Evolutionary conservation across 2,329 filamentous ascomycete species (phyloP), one percentile per base, ranked within the genome.

Genomic region (Lasiodiplodia gonubiensis): DNA sequence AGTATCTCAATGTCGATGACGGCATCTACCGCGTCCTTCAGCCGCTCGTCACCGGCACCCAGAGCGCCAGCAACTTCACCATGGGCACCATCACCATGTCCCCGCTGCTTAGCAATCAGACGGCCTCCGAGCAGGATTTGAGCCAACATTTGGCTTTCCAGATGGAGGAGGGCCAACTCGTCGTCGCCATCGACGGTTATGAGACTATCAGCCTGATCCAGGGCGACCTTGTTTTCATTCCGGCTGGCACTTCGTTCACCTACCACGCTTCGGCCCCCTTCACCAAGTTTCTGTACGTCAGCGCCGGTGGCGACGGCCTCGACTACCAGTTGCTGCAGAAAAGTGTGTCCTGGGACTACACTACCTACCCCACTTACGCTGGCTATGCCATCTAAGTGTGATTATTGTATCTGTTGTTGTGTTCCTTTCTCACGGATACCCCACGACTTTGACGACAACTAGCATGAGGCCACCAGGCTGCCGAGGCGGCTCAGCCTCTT

Each of bases 21-120:
- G 71, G 72, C 23, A n/a, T 46, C 33, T 83, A 83, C 72, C 78
- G 81, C 70, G 76, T 84, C 66, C 72, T 84, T 2, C 77, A 80
- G 69, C 81, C 82, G 2, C 78, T 84, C 39, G 77, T 83, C 18
- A 81, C 81, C 2, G 71, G 74, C 5, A 69, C 71, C 18, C 79
- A 82, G 71, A 79, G 79, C 3, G 78, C 76, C 4, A 74, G 72
- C 3, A 81, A 80, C 69, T 84, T 82, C 71, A 81, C 81, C 16
- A 70, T 83, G 23, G 79, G 81, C 0, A 83, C 81, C 0, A 79
- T 84, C 52, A 80, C 78, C 7, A 68, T 84, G 39, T 78, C 74
- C 14, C 73, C 71, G 0, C 73, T 71, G 4, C 71, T 71, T 1
- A 63, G 61, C n/a, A 72, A 72, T 21, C 59, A 63, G 59, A 63